Base-by-base conservation (phyloP, 2,329 filamentous ascomycete species). In the Phoma sp. region DNA sequence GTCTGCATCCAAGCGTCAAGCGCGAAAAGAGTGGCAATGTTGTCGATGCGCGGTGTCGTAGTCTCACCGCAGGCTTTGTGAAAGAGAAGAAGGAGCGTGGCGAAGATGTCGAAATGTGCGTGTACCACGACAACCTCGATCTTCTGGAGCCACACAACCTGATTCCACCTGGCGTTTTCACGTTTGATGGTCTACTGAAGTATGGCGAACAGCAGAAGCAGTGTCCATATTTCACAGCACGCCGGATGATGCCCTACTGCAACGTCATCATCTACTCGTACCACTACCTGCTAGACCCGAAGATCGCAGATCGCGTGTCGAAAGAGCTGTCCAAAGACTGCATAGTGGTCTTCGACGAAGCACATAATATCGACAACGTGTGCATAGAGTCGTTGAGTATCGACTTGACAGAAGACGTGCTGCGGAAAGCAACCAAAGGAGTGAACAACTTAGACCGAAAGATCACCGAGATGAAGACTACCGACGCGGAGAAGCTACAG, bases 211-310 rank as follows among this genome's bases (percentile, higher is more conserved):
- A 96, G 67, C 88, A 97, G 60, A 97, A 97, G 73, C 95, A 98
- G 74, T 99, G 95, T 66, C 95, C 95, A 0, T 99, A 99, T 74
- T 99, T 99, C 67, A 97, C 93, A 12, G 91, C 92, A 12, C 84
- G 95, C 53, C 87, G 95, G 60, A 99, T 99, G 95, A 98, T 99
- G 93, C 89, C 95, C 68, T 98, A 93, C 72, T 99, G 95, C 83
- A 98, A 99, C 73, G 92, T 99, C 71, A 97, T 99, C 69, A 99
- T 99, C 64, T 99, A 99, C 78, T 99, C 95, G 0, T 99, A 99
- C 72, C 95, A 99, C 76, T 99, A 99, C 71, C 85, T 99, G 3
- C 85, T 99, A 14, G 96, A 99, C 68, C 95, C 95, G 2, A 99
- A 99, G 74, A 99, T 99, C 67, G 95, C 95, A 11, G 95, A 99